Evolutionary conservation across 2,329 filamentous ascomycete genomes (phyloP).

Genomic region (Monilinia aucupariae): DNA sequence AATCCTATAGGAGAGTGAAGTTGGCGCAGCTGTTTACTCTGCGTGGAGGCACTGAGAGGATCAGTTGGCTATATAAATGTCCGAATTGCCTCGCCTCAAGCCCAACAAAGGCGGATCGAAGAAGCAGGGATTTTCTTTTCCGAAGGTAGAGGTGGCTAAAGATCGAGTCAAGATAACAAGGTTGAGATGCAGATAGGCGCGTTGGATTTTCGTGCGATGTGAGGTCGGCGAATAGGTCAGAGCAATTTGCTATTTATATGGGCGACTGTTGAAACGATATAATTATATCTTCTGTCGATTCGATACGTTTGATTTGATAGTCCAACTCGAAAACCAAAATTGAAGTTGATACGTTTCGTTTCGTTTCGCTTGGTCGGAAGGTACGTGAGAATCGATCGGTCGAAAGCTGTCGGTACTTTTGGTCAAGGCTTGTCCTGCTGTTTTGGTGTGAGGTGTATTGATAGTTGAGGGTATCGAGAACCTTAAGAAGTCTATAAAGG

Average conservation of each 20-base stretch:
- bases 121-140: background rate
- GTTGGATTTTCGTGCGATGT: slow-evolving; percentile 11
- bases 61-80: slow-evolving; percentile 18
- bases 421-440: slow-evolving; percentile 4
- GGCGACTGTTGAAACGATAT: slow-evolving; percentile 12
- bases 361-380: slow-evolving; percentile 4
- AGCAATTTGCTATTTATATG: slow-evolving; percentile 6
- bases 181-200: slow-evolving; percentile 17
- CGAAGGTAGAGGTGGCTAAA: slow-evolving; percentile 11
- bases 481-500: slow-evolving; percentile 8
- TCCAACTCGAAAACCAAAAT: too few relatives aligned
- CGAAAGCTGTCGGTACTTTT: background rate
- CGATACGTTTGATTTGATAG: background rate
- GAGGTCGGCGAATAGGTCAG: slow-evolving; percentile 5
- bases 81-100: slow-evolving; percentile 14
- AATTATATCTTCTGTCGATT: background rate
- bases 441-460: background rate
- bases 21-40: slow-evolving; percentile 17
- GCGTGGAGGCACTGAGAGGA: slow-evolving; percentile 15
- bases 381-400: slow-evolving; percentile 9
- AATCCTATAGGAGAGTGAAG: slow-evolving; percentile 15
- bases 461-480: background rate
- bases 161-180: background rate
- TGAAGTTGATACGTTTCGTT: slow-evolving; percentile 9
- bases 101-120: slow-evolving; percentile 15